These are phyloP conservation scores for Tulasnella sp. DNA, from an alignment of 768 basidiomycete genomes.

Conservation along the genomic window DNA sequence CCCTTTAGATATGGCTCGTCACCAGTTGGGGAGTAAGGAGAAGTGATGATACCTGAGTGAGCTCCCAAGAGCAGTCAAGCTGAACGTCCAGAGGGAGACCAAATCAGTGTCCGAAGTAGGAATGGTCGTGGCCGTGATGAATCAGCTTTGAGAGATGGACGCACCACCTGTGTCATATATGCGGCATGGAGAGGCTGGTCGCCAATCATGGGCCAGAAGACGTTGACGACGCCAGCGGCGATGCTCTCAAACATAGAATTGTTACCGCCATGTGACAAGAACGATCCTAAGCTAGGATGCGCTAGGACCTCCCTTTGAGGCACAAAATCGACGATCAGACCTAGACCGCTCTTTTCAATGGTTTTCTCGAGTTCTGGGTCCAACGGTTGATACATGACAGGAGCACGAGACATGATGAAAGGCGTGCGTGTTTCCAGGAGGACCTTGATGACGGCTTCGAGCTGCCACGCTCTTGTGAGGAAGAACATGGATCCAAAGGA, in stretches of 20 bases:
- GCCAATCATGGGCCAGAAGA: conserved; percentile 4
- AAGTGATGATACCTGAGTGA: too few relatives aligned
- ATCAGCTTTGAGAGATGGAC: too few relatives aligned
- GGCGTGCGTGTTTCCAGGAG: not conserved
- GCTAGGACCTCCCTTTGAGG: not conserved
- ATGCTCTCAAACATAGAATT: conserved; percentile 9
- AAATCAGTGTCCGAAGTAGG: too few relatives aligned
- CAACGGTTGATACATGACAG: not conserved
- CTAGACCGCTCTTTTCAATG: not conserved
- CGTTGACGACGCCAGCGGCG: not conserved
- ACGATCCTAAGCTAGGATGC: not conserved
- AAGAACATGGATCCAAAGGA: not conserved
- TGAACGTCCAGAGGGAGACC: too few relatives aligned
- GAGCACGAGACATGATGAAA: not conserved
- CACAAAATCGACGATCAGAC: not conserved
- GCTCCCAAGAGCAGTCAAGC: too few relatives aligned
- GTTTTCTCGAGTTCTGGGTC: too few relatives aligned
- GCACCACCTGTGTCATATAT: not conserved
- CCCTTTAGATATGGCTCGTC: too few relatives aligned
- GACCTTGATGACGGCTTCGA: not conserved
- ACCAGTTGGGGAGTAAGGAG: too few relatives aligned
- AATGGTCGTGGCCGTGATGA: too few relatives aligned
- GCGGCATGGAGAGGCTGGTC: conserved; percentile 5
- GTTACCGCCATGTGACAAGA: conserved; percentile 4
- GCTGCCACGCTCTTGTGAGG: not conserved